These are phyloP conservation scores for Wallacemonas collosoma DNA, from an alignment of 208 protist species.

Conservation along the genomic window DNA sequence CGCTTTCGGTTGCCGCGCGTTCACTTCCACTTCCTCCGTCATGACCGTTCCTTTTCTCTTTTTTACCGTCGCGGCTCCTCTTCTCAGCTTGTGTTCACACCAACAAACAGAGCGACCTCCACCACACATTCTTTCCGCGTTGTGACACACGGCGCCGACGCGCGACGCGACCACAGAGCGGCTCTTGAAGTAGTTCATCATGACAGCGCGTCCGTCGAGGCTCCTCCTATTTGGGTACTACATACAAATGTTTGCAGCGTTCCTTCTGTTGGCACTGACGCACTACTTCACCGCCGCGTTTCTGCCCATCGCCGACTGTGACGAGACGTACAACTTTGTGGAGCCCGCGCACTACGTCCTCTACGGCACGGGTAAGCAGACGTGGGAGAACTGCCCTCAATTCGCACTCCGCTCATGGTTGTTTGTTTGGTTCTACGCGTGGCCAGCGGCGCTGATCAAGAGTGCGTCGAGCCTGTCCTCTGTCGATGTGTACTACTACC, in stretches of 20 bases:
- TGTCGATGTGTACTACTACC: slow-evolving; percentile 65
- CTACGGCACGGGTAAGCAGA: slow-evolving; percentile 94
- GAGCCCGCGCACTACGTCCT: slow-evolving; percentile 95
- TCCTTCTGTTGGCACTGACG: slow-evolving; percentile 45
- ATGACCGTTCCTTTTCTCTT: too few species aligned
- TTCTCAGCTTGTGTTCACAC: too few species aligned
- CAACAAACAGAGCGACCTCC: too few species aligned
- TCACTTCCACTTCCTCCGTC: too few species aligned
- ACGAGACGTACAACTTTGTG: slow-evolving; percentile 97
- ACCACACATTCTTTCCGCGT: too few species aligned
- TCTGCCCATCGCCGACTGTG: slow-evolving; percentile 92
- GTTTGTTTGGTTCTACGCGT: slow-evolving; percentile 86
- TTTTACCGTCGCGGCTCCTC: too few species aligned
- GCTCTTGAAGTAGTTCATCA: not conserved
- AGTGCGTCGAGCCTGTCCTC: slow-evolving; percentile 31
- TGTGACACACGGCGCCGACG: too few species aligned
- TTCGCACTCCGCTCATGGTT: slow-evolving; percentile 92
- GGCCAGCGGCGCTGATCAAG: slow-evolving; percentile 38
- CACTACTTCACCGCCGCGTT: slow-evolving; percentile 65
- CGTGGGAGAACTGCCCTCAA: slow-evolving; percentile 95
- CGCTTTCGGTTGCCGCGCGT: too few species aligned
- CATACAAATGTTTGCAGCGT: slow-evolving; percentile 46
- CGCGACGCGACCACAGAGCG: too few species aligned
- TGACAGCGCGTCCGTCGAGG: slow-evolving; percentile 19
- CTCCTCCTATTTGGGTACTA: slow-evolving; percentile 32